Evolutionary conservation across 345 rosid genomes (phyloP).

Genomic region (Toxicodendron radicans): DNA sequence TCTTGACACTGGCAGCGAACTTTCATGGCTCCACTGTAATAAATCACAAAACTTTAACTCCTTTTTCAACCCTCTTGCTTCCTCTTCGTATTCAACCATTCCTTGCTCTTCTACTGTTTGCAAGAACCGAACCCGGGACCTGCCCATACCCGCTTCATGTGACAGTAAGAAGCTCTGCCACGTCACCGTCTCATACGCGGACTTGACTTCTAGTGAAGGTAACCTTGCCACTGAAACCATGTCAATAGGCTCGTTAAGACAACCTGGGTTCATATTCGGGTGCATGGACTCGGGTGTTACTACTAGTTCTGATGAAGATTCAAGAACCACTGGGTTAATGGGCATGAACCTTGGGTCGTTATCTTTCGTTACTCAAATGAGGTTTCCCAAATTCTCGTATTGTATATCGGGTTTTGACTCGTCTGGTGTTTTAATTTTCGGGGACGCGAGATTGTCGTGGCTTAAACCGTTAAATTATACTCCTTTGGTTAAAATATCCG

Average conservation of each 20-base stretch:
- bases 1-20: slow-evolving; percentile 80
- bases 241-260: slow-evolving; percentile 40
- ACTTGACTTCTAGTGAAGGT: slow-evolving; percentile 60
- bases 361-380: slow-evolving; percentile 68
- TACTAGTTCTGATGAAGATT: slow-evolving; percentile 57
- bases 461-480: slow-evolving; percentile 54
- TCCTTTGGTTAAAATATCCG: slow-evolving; percentile 49
- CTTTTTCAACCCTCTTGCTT: slow-evolving; percentile 40
- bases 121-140: slow-evolving; percentile 49
- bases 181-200: slow-evolving; percentile 56
- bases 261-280: slow-evolving; percentile 55
- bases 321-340: slow-evolving; percentile 68
- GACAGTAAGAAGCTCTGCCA: slow-evolving; percentile 50
- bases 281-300: slow-evolving; percentile 75
- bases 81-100: slow-evolving; percentile 45
- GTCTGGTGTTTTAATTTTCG: slow-evolving; percentile 64
- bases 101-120: slow-evolving; percentile 53
- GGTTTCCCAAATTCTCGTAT: slow-evolving; percentile 67
- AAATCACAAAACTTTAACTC: slow-evolving; percentile 30
- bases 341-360: slow-evolving; percentile 84
- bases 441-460: slow-evolving; percentile 52
- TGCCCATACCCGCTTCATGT: slow-evolving; percentile 47
- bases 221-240: slow-evolving; percentile 56
- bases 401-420: slow-evolving; percentile 76
- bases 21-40: slow-evolving; percentile 71